A percentile compares a stretch with the other conserved stretches of the same genome.
Conservation (phyloP, 306 rosid genomes). For the Rosa multiflora region DNA sequence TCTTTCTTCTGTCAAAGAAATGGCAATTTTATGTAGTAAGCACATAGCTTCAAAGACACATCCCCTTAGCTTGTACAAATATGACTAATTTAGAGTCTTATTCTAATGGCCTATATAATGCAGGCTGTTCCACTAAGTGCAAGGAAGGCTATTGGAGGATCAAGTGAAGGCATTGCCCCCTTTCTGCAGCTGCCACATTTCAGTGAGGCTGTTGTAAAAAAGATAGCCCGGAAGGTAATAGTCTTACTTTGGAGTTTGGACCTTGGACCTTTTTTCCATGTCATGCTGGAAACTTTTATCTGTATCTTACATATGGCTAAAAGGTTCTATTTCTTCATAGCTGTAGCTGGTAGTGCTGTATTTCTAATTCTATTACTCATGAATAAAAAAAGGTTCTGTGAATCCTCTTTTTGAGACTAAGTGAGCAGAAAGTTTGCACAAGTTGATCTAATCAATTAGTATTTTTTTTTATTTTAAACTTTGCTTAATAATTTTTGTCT, state of each 20-base stretch:
- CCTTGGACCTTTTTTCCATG: neutral
- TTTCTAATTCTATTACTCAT: neutral
- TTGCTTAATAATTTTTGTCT: slow-evolving; percentile 20
- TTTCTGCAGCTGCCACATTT: slow-evolving; percentile 96
- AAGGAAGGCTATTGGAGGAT: slow-evolving; percentile 84
- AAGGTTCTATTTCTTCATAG: neutral
- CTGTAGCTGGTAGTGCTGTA: neutral
- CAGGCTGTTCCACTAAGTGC: slow-evolving; percentile 98
- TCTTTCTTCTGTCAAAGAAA: neutral
- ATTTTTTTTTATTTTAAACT: neutral
- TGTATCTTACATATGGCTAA: slow-evolving; percentile 2
- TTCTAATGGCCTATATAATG: slow-evolving; percentile 19
- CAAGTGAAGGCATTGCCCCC: slow-evolving; percentile 93
- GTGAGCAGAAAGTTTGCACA: neutral
- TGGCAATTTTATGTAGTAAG: neutral
- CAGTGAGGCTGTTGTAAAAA: slow-evolving; percentile 75
- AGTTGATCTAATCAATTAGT: neutral
- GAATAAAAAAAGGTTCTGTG: neutral
- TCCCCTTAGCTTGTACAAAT: neutral
- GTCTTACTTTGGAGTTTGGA: neutral
- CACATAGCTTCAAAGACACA: neutral
- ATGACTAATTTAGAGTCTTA: slow-evolving; percentile 15
- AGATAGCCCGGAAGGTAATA: slow-evolving; percentile 90
- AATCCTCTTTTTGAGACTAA: neutral
- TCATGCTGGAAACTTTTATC: slow-evolving; percentile 8